These are phyloP conservation scores for Hyphopichia homilentoma DNA, from an alignment of 805 yeast genomes.

Conservation along the genomic window DNA sequence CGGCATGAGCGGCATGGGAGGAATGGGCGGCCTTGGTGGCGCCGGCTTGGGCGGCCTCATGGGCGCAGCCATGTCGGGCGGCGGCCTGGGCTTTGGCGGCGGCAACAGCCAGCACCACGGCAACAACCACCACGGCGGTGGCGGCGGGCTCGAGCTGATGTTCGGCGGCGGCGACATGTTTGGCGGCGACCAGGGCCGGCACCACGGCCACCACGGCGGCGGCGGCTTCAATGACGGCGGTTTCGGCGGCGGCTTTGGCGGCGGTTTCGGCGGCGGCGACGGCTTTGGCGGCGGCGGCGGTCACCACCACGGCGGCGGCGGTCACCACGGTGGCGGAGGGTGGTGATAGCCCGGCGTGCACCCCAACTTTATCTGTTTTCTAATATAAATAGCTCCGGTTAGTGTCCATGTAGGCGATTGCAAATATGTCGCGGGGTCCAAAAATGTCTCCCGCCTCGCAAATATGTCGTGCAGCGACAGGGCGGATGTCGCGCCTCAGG, in stretches of 20 bases:
- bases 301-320: too few species aligned
- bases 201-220: constrained; percentile 6
- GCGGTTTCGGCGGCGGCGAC: neutral
- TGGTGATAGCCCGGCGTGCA: too few species aligned
- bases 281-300: constrained; percentile 1
- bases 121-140: constrained; percentile 1
- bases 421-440: too few species aligned
- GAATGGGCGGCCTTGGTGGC: constrained; percentile 4
- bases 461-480: too few species aligned
- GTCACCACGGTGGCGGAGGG: too few species aligned
- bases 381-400: too few species aligned
- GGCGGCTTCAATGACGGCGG: constrained; percentile 4
- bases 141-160: constrained; percentile 1
- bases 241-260: constrained; percentile 1
- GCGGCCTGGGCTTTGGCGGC: constrained; percentile 3
- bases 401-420: too few species aligned
- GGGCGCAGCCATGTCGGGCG: neutral
- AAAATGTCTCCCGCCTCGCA: too few species aligned
- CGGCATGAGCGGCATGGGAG: constrained; percentile 4
- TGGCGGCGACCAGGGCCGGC: neutral
- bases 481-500: too few species aligned
- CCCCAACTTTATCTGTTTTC: too few species aligned
- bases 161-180: neutral
- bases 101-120: constrained; percentile 5
- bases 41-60: constrained; percentile 1